Percentiles rank a stretch among this genome's conserved stretches.
These are phyloP conservation scores for Schizonepeta tenuifolia DNA, from an alignment of 257 asterid genomes.

Conservation along the genomic window DNA sequence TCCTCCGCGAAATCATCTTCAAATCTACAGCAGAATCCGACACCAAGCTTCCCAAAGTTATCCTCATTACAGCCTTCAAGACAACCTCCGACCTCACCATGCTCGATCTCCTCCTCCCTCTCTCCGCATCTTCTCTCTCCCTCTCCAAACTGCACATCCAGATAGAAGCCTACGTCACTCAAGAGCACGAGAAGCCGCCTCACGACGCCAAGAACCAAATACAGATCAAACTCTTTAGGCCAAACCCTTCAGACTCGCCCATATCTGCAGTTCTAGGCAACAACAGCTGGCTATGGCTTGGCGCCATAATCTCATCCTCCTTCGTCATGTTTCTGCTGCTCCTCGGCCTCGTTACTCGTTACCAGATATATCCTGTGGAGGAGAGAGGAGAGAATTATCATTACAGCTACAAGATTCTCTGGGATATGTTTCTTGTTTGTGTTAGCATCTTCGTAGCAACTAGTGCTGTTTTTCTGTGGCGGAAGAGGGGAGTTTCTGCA, in stretches of 20 bases:
- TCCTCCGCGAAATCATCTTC: constrained; percentile 53
- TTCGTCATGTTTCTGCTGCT: constrained; percentile 57
- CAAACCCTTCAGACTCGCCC: constrained; percentile 43
- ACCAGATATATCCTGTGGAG: constrained; percentile 58
- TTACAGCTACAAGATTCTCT: constrained; percentile 51
- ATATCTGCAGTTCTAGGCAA: constrained; percentile 53
- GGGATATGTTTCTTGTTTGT: constrained; percentile 60
- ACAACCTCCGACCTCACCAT: constrained; percentile 46
- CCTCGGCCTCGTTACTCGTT: constrained; percentile 54
- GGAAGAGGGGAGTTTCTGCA: constrained; percentile 35
- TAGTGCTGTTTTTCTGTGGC: constrained; percentile 53
- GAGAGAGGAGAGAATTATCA: constrained; percentile 49
- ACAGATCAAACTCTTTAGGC: constrained; percentile 42
- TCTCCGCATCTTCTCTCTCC: constrained; percentile 33
- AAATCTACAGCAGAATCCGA: constrained; percentile 19
- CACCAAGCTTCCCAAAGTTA: constrained; percentile 39
- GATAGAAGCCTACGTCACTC: constrained; percentile 60
- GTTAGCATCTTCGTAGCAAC: constrained; percentile 48
- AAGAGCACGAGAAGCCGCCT: constrained; percentile 44
- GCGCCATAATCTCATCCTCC: constrained; percentile 58
- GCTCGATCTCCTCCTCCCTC: constrained; percentile 61
- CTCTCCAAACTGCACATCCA: constrained; percentile 40
- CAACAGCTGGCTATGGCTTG: constrained; percentile 74
- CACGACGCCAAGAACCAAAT: constrained; percentile 34
- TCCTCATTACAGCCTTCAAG: constrained; percentile 55